phyloP scores from a whole-genome alignment of 73 alveolate genomes.

The Tetrahymena thermophila region DNA sequence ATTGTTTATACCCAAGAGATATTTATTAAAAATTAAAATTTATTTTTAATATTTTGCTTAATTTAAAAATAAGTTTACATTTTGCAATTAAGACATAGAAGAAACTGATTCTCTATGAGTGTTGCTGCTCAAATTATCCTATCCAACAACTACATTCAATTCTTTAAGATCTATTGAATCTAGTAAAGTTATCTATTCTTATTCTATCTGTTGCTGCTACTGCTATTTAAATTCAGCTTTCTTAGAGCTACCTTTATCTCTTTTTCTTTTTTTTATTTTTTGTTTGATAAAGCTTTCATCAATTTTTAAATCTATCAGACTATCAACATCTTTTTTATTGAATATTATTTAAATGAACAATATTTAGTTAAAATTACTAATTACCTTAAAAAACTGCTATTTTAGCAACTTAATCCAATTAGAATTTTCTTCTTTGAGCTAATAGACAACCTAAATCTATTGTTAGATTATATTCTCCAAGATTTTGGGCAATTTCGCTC shows the following conservation, averaged over 20 bases:
- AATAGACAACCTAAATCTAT: constrained; percentile 21
- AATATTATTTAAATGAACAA: background rate
- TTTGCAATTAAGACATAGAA: background rate
- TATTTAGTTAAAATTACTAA: background rate
- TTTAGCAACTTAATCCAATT: constrained; percentile 25
- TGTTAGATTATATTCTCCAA: constrained; percentile 30
- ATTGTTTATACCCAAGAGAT: too few relatives aligned
- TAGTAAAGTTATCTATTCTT: background rate
- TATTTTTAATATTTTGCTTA: background rate
- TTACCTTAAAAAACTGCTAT: constrained; percentile 5
- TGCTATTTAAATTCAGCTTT: background rate
- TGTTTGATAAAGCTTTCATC: background rate
- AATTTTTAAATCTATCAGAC: background rate
- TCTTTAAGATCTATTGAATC: background rate
- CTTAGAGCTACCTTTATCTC: background rate
- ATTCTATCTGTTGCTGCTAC: background rate
- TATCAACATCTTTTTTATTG: background rate
- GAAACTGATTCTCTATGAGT: background rate
- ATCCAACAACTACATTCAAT: background rate
- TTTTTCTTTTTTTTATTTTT: background rate
- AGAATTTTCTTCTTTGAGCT: constrained; percentile 31
- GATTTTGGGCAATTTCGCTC: constrained; percentile 12
- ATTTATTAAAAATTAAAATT: too few relatives aligned
- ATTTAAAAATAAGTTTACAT: background rate
- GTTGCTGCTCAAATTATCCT: background rate